Base-by-base conservation (phyloP, 192 early-diverging fungal genomes). In the Umbelopsis ramanniana region DNA sequence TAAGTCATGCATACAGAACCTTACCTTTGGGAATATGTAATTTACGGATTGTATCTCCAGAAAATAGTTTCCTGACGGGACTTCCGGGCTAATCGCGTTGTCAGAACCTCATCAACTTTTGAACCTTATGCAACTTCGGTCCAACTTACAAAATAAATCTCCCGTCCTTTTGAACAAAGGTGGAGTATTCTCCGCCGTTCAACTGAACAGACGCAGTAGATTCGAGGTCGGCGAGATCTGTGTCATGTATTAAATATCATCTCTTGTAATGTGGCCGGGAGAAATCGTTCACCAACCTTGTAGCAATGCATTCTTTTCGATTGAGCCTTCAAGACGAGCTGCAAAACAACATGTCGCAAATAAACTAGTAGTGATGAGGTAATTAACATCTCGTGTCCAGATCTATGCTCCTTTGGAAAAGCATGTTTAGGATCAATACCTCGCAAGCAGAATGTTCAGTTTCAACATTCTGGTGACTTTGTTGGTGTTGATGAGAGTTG, bases 1-100 rank as follows among this genome's bases (percentile, higher is more conserved):
- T 50, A 1, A 23, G 26, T 3, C 26, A 48, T 47, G 15, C 8
- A 37, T 33, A 23, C 12, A 52, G 10, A 11, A 43, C 40, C 37
- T 12, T 83, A 88, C 87, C 66, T 76, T 81, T 29, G 87, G 85
- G 74, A 82, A 88, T 23, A 83, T 76, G 66, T 81, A 85, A 19
- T 86, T 81, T 55, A 81, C 75, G 40, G 76, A 83, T 69, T 83
- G 76, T 35, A 88, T 73, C 68, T 88, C 82, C 15, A 88, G 74
- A 14, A 85, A 68, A 71, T 88, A 88, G 19, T 77, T 85, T 53
- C 87, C 87, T 22, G 72, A 69, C 22, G 77, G 52, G 1, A 88
- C 78, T 45, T 84, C 46, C 19, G 81, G 72, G 55, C 87, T 88
- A 74, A 12, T 19, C 57, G 24, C 26, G 38, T 74, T 29, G 19